Base-by-base conservation (phyloP, 257 asterid species). In the Solanum arcanum region DNA sequence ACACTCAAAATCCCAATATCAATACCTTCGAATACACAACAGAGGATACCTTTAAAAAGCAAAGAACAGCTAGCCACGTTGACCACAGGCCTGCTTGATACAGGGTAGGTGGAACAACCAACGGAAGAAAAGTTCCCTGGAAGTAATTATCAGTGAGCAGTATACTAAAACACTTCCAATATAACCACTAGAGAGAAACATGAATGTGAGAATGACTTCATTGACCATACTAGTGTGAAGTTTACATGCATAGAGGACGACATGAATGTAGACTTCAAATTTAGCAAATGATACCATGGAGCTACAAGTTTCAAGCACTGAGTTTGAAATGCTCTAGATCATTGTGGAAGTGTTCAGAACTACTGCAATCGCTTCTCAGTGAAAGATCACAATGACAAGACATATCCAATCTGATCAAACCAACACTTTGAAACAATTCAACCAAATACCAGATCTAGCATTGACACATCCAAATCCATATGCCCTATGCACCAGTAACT, bases 101-200 rank as follows among this genome's bases (percentile, higher is more conserved):
- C 88, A 92, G 77, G 62, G 98, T 93, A 49, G 97, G 93, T 78
- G 96, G 95, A 90, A 94, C 95, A 82, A 96, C 97, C 89, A 96
- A 87, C 15, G 98, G 99, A 90, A 96, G 97, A 92, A 96, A 96
- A 83, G 96, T 95, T 91, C 99, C 99, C 99, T 96, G 94, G 82
- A 88, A 90, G 89, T 91, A 60, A 87, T 85, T 78, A 88, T 47
- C 76, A 85, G 89, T 81, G 82, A 33, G 27, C 35, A 80, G 87
- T 46, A 46, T 60, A 73, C 69, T 73, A 42, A 85, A 64, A 69
- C 16, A 76, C 81, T 49, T 81, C 69, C 69, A 47, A 49, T 80
- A 80, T 2, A 25, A 78, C 64, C 59, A 29, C 21, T 18, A 49
- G 27, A 49, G 46, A 49, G 37, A 56, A 18, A 47, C 69, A 81